Percentiles rank a stretch among this genome's conserved stretches.
Evolutionary conservation across 164 flowering plant genomes (phyloP).

Genomic region (Magnolia sinica): DNA sequence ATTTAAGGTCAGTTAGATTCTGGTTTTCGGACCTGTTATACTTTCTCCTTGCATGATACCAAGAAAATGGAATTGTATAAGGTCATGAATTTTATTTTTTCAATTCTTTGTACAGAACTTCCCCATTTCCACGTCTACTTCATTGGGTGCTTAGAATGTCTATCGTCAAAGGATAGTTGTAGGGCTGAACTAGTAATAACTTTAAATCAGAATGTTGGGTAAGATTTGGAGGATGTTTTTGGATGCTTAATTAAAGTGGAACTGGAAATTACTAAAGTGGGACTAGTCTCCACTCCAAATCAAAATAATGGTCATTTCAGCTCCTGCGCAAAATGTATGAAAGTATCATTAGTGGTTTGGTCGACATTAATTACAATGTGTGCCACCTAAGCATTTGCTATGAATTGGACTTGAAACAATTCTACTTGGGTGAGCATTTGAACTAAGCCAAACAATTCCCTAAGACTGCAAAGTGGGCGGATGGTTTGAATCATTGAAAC

Average conservation of each 20-base stretch:
- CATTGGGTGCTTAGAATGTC: neutral
- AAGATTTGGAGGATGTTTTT: neutral
- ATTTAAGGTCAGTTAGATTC: constrained; percentile 54
- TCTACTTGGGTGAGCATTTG: neutral
- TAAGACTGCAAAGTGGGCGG: neutral
- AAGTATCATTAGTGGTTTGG: neutral
- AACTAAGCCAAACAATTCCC: neutral
- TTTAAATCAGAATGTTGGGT: neutral
- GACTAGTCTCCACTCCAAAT: neutral
- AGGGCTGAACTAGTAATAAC: too few relatives aligned
- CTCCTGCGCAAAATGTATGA: neutral
- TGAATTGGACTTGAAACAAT: neutral
- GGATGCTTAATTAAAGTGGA: neutral
- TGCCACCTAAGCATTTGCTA: neutral
- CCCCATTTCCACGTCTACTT: neutral
- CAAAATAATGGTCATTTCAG: neutral
- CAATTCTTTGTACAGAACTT: neutral
- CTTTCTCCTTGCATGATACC: neutral
- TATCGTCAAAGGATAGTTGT: neutral
- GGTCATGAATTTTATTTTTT: too few relatives aligned
- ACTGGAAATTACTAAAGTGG: neutral
- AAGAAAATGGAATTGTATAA: too few relatives aligned
- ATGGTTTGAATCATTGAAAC: too few relatives aligned
- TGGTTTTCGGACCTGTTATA: neutral
- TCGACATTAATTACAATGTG: too few relatives aligned